Conservation (phyloP, 2,329 filamentous ascomycete species). For the Thielaviopsis ethacetica region DNA sequence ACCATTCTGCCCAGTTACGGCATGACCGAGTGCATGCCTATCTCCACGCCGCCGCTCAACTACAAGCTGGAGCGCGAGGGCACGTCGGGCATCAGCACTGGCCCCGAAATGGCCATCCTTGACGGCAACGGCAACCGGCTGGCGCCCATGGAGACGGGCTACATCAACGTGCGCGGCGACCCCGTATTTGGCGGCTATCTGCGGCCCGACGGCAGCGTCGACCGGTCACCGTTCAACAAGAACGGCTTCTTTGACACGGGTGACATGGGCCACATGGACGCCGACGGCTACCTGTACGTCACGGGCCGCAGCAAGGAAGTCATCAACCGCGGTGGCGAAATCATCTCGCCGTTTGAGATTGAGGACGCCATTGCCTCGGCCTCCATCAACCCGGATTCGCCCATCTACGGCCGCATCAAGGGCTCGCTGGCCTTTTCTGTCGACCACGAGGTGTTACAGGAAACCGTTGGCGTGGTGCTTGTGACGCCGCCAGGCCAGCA, state of each 20-base stretch:
- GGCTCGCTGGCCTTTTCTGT: constrained; percentile 38
- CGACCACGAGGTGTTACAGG: constrained; percentile 35
- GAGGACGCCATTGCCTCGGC: constrained; percentile 37
- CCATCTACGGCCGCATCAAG: constrained; percentile 28
- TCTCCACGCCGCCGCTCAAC: constrained; percentile 35
- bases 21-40: constrained; percentile 45
- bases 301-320: constrained; percentile 40
- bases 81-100: constrained; percentile 34
- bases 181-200: constrained; percentile 36
- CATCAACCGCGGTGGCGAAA: constrained; percentile 40
- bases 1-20: constrained; percentile 39
- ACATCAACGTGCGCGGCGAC: constrained; percentile 34
- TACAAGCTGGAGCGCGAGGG: constrained; percentile 35
- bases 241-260: constrained; percentile 39
- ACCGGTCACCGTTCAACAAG: constrained; percentile 28
- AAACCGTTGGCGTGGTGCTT: constrained; percentile 36
- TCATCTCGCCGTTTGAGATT: constrained; percentile 44
- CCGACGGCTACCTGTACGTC: constrained; percentile 34
- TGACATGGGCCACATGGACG: constrained; percentile 35
- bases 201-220: constrained; percentile 24
- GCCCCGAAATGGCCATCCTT: constrained; percentile 34
- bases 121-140: constrained; percentile 22
- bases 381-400: constrained; percentile 24
- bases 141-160: constrained; percentile 21
- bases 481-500: constrained; percentile 28